phyloP scores from a whole-genome alignment of 2,329 filamentous ascomycete genomes.

The Epichloe baconii region DNA sequence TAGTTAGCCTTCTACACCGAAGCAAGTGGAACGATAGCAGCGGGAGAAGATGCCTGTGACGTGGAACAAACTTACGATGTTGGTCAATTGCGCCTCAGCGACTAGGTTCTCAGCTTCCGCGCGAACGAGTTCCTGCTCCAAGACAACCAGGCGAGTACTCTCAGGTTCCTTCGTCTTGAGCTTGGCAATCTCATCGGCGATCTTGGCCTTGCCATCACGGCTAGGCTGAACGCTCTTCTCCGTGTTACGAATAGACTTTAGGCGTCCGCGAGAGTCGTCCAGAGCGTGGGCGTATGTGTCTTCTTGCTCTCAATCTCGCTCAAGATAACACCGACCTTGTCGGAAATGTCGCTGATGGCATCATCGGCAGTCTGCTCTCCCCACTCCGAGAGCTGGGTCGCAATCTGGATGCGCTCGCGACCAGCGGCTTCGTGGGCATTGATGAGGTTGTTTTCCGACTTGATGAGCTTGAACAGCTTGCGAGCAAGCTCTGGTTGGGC shows the following conservation, averaged over 20 bases:
- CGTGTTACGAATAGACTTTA: slow-evolving; percentile 92
- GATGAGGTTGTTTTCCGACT: slow-evolving; percentile 84
- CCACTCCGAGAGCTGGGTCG: slow-evolving; percentile 89
- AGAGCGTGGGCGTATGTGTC: slow-evolving; percentile 74
- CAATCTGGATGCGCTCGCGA: slow-evolving; percentile 72
- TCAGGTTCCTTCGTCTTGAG: slow-evolving; percentile 87
- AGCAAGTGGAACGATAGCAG: neutral
- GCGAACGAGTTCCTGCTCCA: slow-evolving; percentile 93
- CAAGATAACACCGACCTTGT: slow-evolving; percentile 88
- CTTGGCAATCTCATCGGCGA: slow-evolving; percentile 82
- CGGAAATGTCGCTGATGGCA: slow-evolving; percentile 74
- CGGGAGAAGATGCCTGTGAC: neutral
- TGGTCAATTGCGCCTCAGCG: slow-evolving; percentile 90
- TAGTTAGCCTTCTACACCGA: slow-evolving; percentile 19
- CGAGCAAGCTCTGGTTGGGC: slow-evolving; percentile 81
- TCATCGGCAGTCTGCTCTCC: slow-evolving; percentile 86
- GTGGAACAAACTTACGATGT: slow-evolving; percentile 53
- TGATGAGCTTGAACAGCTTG: slow-evolving; percentile 84
- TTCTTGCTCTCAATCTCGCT: slow-evolving; percentile 88
- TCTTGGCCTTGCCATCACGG: slow-evolving; percentile 74
- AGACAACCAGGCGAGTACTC: slow-evolving; percentile 63
- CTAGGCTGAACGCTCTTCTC: slow-evolving; percentile 92
- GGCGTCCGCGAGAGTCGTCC: slow-evolving; percentile 66
- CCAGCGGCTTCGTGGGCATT: slow-evolving; percentile 72
- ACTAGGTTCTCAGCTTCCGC: slow-evolving; percentile 94